Conservation (phyloP, 352 stramenopile species). For the Phytopythium boreale region DNA sequence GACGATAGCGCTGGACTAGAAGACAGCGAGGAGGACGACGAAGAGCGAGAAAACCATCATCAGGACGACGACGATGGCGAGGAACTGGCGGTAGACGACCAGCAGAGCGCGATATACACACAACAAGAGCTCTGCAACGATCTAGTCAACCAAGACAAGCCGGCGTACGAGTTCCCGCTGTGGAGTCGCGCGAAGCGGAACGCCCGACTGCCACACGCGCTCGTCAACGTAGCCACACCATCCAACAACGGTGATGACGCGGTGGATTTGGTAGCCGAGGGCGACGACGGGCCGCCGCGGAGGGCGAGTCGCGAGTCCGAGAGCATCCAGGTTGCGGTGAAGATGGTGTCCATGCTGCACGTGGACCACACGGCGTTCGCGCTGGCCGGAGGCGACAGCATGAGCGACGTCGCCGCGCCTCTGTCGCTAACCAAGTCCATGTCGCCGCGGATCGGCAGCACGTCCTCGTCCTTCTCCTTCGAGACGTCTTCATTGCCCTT, state of each 20-base stretch:
- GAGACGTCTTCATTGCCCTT: slow-evolving; percentile 10
- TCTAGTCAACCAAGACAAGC: slow-evolving; percentile 14
- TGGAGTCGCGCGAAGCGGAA: slow-evolving; percentile 55
- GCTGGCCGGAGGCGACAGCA: slow-evolving; percentile 9
- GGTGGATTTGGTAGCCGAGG: not conserved
- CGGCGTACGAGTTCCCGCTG: slow-evolving; percentile 48
- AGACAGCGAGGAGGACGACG: slow-evolving; percentile 18
- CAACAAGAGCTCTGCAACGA: not conserved
- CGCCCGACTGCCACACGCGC: slow-evolving; percentile 41
- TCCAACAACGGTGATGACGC: not conserved
- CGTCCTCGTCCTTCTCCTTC: slow-evolving; percentile 18
- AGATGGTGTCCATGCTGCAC: slow-evolving; percentile 37
- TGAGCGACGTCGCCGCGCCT: slow-evolving; percentile 17
- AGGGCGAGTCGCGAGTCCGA: slow-evolving; percentile 10
- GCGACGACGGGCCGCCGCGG: not conserved
- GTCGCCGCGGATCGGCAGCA: slow-evolving; percentile 40
- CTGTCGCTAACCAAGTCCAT: slow-evolving; percentile 51
- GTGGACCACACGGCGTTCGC: slow-evolving; percentile 23
- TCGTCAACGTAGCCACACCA: slow-evolving; percentile 18
- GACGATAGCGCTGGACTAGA: slow-evolving; percentile 16
- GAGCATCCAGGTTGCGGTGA: slow-evolving; percentile 18
- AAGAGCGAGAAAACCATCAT: slow-evolving; percentile 3
- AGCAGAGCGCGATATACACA: not conserved
- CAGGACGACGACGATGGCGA: slow-evolving; percentile 3
- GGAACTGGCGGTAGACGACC: slow-evolving; percentile 6